Conservation (phyloP, 2,329 filamentous ascomycete genomes). For the Fusarium sp. region DNA sequence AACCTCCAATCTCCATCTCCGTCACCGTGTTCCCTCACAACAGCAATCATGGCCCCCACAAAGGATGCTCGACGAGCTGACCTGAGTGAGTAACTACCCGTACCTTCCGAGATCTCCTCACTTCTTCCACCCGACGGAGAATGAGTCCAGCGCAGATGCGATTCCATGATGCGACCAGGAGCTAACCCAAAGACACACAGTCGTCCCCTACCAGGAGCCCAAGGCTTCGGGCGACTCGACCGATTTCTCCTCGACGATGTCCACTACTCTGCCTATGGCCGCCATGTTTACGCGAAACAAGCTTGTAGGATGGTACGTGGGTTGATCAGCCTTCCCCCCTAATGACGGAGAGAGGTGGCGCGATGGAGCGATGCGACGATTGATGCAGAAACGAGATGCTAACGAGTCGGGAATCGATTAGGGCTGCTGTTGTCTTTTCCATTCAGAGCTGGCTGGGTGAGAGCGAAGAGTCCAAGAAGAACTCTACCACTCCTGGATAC, state of each 20-base stretch:
- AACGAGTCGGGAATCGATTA: conserved; percentile 48
- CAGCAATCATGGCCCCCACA: conserved; percentile 50
- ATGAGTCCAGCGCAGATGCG: conserved; percentile 3
- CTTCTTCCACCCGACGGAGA: background rate
- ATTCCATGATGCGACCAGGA: conserved; percentile 15
- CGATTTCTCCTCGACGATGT: conserved; percentile 75
- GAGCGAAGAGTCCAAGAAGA: conserved; percentile 71
- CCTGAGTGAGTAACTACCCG: conserved; percentile 49
- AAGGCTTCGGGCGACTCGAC: conserved; percentile 66
- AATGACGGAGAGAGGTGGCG: background rate
- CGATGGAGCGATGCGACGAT: background rate
- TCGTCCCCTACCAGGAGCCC: conserved; percentile 87
- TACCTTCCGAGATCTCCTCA: background rate
- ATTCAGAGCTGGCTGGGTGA: conserved; percentile 80
- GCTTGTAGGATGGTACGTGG: conserved; percentile 70
- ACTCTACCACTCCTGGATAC: conserved; percentile 68
- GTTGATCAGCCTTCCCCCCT: background rate
- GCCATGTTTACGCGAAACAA: conserved; percentile 81
- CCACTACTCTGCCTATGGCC: conserved; percentile 90
- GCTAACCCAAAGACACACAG: conserved; percentile 56
- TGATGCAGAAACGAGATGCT: conserved; percentile 9
- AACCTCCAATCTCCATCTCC: conserved; percentile 22
- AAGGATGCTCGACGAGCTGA: conserved; percentile 57
- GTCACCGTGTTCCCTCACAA: conserved; percentile 16
- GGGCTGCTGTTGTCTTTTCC: conserved; percentile 76